Conservation (phyloP, 441 rosid species). For the Mallotus japonicus region DNA sequence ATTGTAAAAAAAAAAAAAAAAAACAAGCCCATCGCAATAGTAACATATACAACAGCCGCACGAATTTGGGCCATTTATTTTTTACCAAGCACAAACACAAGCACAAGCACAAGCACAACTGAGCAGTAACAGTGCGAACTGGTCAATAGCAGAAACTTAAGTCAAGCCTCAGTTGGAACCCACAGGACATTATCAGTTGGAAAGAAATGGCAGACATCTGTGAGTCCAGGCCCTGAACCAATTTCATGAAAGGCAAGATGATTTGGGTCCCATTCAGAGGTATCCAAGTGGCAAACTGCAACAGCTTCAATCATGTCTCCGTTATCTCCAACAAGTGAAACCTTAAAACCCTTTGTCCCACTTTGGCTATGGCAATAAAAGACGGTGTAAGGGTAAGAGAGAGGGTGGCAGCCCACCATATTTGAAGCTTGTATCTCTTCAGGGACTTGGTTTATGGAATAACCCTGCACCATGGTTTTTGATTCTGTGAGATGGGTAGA, state of each 20-base stretch:
- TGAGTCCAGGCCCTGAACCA: conserved; percentile 38
- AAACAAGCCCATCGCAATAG: too few relatives aligned
- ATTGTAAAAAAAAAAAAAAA: too few relatives aligned
- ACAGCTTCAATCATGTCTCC: conserved; percentile 47
- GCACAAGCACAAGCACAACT: too few relatives aligned
- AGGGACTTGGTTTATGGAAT: conserved; percentile 31
- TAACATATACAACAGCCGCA: too few relatives aligned
- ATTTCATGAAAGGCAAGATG: conserved; percentile 54
- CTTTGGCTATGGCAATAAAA: conserved; percentile 64
- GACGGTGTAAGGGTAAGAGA: conserved; percentile 63
- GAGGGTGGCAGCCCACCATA: conserved; percentile 54
- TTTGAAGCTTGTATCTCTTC: conserved; percentile 32
- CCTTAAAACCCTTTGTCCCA: conserved; percentile 36
- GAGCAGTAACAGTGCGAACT: too few relatives aligned
- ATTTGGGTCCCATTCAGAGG: conserved; percentile 55
- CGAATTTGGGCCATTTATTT: too few relatives aligned
- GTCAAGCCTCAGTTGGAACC: conserved; percentile 33
- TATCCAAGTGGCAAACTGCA: conserved; percentile 70
- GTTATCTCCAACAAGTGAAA: conserved; percentile 41
- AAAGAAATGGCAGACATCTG: conserved; percentile 61
- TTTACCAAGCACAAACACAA: too few relatives aligned
- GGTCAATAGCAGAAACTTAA: too few relatives aligned
- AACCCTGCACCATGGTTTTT: conserved; percentile 24
- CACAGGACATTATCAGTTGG: conserved; percentile 53
- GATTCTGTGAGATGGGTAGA: conserved; percentile 22